Base-by-base conservation (phyloP, 306 rosid species). In the Glycyrrhiza uralensis region DNA sequence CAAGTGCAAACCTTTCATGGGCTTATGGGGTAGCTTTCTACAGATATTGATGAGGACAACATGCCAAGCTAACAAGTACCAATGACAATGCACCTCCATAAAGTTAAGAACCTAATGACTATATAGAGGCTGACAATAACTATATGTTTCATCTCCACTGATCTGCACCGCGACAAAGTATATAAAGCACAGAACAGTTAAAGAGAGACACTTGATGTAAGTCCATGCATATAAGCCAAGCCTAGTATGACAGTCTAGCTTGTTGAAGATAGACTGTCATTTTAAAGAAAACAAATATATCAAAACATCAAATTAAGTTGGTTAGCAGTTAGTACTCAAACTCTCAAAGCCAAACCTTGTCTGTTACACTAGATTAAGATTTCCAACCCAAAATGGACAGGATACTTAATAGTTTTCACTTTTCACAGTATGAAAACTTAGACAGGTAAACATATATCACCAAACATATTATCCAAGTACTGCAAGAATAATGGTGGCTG, bases 141-240 rank as follows among this genome's bases (percentile, higher is more conserved):
- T 12, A 15, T 61, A 45, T 83, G 83, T 81, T 76, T 79, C 86
- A 81, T 79, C 87, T 82, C 82, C 55, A 22, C 82, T 70, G 86
- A 78, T 82, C 83, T 35, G 80, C 76, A 79, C 41, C 87, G 68
- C 79, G 74, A 84, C 47, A 3, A 24, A 20, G 22, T 52, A 45
- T 26, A 72, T 6, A 33, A 63, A 78, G 83, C 68, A 78, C 81
- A 76, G 77, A 79, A 84, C 77, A 85, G 85, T 81, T 26, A 38
- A 46, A 39, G 82, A 79, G 81, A 81, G 82, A 79, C 82, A 77
- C 64, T 87, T 81, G 60, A 67, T 69, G 13, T 8, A 57, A 76
- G 80, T 77, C 82, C 85, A 85, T 73, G 73, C 72, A 79, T 74
- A 57, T 66, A 87, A 47, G 65, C 79, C 54, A 69, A 60, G 50